Evolutionary conservation across 2,329 filamentous ascomycete species (phyloP).

Genomic region (Aspergillus sp.): DNA sequence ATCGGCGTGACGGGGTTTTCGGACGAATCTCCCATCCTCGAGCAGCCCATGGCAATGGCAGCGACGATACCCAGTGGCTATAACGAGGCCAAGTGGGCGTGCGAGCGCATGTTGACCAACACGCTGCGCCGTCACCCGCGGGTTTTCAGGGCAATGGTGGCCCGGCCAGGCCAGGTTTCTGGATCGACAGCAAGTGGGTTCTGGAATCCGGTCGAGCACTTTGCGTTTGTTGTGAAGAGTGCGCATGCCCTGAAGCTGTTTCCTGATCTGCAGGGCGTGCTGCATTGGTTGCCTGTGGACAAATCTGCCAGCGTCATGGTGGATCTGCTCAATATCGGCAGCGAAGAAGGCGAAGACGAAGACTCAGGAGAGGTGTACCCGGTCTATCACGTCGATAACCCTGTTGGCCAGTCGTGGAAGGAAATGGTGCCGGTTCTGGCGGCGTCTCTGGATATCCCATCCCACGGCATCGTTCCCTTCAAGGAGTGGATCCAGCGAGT

Average conservation of each 20-base stretch:
- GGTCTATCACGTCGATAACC: slow-evolving; percentile 51
- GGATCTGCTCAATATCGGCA: slow-evolving; percentile 30
- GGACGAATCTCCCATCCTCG: slow-evolving; percentile 39
- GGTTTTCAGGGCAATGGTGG: slow-evolving; percentile 45
- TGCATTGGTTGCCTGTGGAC: slow-evolving; percentile 52
- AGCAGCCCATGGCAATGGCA: slow-evolving; percentile 43
- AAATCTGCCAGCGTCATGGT: slow-evolving; percentile 33
- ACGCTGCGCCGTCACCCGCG: slow-evolving; percentile 46
- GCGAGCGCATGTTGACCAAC: slow-evolving; percentile 51
- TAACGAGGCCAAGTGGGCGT: slow-evolving; percentile 52
- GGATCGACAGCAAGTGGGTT: slow-evolving; percentile 51
- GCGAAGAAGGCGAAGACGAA: not conserved
- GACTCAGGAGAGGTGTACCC: slow-evolving; percentile 22
- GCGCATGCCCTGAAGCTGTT: slow-evolving; percentile 46
- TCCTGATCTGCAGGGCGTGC: slow-evolving; percentile 42
- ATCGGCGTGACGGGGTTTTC: slow-evolving; percentile 41
- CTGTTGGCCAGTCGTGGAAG: slow-evolving; percentile 43
- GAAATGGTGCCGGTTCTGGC: slow-evolving; percentile 37
- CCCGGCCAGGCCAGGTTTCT: slow-evolving; percentile 54
- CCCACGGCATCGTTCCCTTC: slow-evolving; percentile 36
- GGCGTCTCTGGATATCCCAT: slow-evolving; percentile 31
- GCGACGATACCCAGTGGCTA: slow-evolving; percentile 50
- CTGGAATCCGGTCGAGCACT: slow-evolving; percentile 57
- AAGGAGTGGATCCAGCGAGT: slow-evolving; percentile 42
- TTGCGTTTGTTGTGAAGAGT: slow-evolving; percentile 52